Percentiles rank a stretch among this genome's conserved stretches.
phyloP scores from a whole-genome alignment of 2,329 filamentous ascomycete species.

The Hymenoscyphus infarciens region DNA sequence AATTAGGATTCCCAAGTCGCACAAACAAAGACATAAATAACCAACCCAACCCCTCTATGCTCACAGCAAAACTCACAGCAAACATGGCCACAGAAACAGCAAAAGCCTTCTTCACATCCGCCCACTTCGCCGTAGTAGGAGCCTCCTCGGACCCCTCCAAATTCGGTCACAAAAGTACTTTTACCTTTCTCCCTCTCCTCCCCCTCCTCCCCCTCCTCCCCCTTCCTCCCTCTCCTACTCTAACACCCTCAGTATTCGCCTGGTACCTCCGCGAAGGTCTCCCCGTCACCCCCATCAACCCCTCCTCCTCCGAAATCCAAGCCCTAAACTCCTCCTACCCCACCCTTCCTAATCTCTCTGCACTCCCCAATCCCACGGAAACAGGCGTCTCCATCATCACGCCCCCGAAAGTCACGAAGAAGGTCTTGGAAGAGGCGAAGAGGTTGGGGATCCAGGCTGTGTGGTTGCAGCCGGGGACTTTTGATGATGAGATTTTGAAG shows the following conservation, averaged over 20 bases:
- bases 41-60: conserved; percentile 1
- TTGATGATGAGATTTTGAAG: conserved; percentile 68
- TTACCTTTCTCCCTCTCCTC: conserved; percentile 36
- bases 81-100: conserved; percentile 64
- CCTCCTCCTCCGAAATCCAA: conserved; percentile 60
- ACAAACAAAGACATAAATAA: not conserved
- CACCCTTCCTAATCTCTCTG: conserved; percentile 48
- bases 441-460: conserved; percentile 68
- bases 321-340: conserved; percentile 53
- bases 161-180: conserved; percentile 81
- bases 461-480: conserved; percentile 90
- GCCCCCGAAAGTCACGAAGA: conserved; percentile 71
- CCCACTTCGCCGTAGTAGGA: conserved; percentile 82
- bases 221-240: not conserved
- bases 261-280: conserved; percentile 82
- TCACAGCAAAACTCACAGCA: not conserved
- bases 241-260: conserved; percentile 64
- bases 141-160: conserved; percentile 81
- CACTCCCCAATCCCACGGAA: conserved; percentile 61
- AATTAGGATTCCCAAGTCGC: not conserved
- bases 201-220: not conserved
- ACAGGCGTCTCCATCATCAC: conserved; percentile 86
- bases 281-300: conserved; percentile 81
- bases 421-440: conserved; percentile 74
- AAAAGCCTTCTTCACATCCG: conserved; percentile 74